Percentiles rank a stretch among this genome's conserved stretches.
Conservation (phyloP, 352 stramenopile genomes). For the Globisporangium paroecandrum region DNA sequence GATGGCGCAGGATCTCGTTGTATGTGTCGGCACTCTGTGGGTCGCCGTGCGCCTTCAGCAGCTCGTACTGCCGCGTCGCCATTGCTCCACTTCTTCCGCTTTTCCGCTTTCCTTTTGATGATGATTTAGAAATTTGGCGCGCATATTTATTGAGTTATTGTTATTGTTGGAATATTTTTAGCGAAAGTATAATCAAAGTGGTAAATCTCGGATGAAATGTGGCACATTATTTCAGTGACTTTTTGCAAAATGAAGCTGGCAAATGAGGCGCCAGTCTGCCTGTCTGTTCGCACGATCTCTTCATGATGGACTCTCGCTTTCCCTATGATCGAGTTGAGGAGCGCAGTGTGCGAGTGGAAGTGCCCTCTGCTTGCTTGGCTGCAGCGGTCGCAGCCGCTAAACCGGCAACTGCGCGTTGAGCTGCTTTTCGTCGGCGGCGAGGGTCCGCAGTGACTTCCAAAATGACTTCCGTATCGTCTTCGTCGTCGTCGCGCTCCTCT, state of each 20-base stretch:
- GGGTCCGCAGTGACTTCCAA: conserved; percentile 23
- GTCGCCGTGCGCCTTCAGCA: conserved; percentile 30
- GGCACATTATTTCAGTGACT: too few species aligned
- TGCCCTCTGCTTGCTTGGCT: conserved; percentile 26
- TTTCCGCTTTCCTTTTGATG: not conserved
- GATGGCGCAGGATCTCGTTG: conserved; percentile 34
- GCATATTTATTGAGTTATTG: too few species aligned
- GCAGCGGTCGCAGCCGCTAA: conserved; percentile 58
- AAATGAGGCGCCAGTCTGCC: too few species aligned
- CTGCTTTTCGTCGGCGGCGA: conserved; percentile 44
- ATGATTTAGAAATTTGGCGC: too few species aligned
- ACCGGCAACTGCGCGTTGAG: conserved; percentile 51
- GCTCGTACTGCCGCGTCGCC: conserved; percentile 23
- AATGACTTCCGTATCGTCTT: conserved; percentile 25
- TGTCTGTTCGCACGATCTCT: not conserved
- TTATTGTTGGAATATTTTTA: too few species aligned
- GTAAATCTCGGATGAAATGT: too few species aligned
- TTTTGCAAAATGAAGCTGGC: too few species aligned
- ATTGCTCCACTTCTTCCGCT: conserved; percentile 1
- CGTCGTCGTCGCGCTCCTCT: conserved; percentile 9
- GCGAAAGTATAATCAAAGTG: too few species aligned
- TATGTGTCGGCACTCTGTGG: conserved; percentile 25
- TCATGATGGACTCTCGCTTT: not conserved
- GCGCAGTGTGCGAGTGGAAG: conserved; percentile 37
- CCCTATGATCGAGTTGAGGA: conserved; percentile 10